Evolutionary conservation across 352 stramenopile genomes (phyloP), one percentile per base, ranked within the genome.

Genomic region (Phytophthora sojae): DNA sequence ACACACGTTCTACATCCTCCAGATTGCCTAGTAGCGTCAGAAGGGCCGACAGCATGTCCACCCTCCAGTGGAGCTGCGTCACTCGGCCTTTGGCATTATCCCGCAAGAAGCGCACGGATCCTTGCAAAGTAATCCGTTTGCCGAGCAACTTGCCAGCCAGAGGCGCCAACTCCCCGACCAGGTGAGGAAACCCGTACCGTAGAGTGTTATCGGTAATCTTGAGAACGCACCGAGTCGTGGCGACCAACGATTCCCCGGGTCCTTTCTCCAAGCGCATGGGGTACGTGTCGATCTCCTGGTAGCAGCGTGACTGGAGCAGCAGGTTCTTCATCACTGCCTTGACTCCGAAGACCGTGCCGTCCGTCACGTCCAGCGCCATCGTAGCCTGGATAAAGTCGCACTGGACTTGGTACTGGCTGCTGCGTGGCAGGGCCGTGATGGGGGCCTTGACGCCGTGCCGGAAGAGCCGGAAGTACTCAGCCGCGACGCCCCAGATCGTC

Each of bases 381-480:
- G 14, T 39, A 3, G 26, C 17, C n/a, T 57, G 51, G 6, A 68
- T 50, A n/a, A 68, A 68, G 9, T 62, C n/a, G 37, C 51, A 51
- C 53, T 62, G 61, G 19, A 37, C 26, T 50, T 56, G 37, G 15
- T 56, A 56, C 26, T 55, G 23, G 5, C 2, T 39, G n/a, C 6
- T 19, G 44, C 2, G 44, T 4, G 44, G 35, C 14, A 44, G 35
- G 35, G 9, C 14, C 35, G 35, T 44, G 35, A 44, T 44, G 35
- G 61, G 39, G 6, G 17, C 26, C 21, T 55, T 49, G 15, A 62
- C 61, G 1, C 61, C 52, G 19, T 56, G 51, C 3, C 61, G 39
- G 53, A 68, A 61, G 37, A 62, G 39, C 6, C 61, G 61, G 19
- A 68, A 68, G 14, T 32, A 68, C 39, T 62, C 61, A 7, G 42